Conservation (phyloP, 768 basidiomycete genomes). For the Amanita inopinata region DNA sequence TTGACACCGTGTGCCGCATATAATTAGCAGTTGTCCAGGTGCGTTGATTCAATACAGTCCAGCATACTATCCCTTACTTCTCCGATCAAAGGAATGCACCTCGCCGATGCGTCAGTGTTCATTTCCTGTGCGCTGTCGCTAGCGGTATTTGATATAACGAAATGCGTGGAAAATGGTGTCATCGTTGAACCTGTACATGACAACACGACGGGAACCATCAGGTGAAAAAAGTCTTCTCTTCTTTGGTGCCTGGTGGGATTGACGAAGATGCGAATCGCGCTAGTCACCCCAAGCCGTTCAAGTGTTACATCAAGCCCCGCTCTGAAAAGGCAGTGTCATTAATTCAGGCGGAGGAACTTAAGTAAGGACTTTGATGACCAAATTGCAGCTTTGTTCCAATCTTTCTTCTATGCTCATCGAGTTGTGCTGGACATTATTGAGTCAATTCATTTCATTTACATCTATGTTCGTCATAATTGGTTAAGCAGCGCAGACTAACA, state of each 20-base stretch:
- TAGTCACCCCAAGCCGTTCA: constrained; percentile 53
- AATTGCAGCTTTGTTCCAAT: constrained; percentile 25
- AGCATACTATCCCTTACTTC: constrained; percentile 6
- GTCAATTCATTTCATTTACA: not conserved
- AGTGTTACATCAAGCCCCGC: constrained; percentile 50
- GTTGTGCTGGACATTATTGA: not conserved
- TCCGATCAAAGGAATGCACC: constrained; percentile 31
- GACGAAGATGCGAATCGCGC: constrained; percentile 8
- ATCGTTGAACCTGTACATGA: constrained; percentile 44
- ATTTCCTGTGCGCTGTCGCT: constrained; percentile 42
- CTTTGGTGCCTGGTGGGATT: not conserved
- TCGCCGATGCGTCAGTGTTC: constrained; percentile 46
- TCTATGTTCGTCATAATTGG: not conserved
- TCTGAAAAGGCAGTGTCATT: constrained; percentile 45
- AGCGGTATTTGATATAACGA: constrained; percentile 42
- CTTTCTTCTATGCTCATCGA: constrained; percentile 10
- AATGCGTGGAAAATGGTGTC: constrained; percentile 33
- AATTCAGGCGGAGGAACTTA: constrained; percentile 35
- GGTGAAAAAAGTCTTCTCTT: constrained; percentile 23
- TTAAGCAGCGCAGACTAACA: too few species aligned
- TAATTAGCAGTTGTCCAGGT: constrained; percentile 41
- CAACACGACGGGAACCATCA: constrained; percentile 55
- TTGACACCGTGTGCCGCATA: constrained; percentile 9
- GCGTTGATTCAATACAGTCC: constrained; percentile 8
- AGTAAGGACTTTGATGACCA: constrained; percentile 21